A percentile compares a stretch with the other conserved stretches of the same genome.
These are phyloP conservation scores for Eimeria nieschulzi DNA, from an alignment of 169 alveolate species.

Conservation along the genomic window DNA sequence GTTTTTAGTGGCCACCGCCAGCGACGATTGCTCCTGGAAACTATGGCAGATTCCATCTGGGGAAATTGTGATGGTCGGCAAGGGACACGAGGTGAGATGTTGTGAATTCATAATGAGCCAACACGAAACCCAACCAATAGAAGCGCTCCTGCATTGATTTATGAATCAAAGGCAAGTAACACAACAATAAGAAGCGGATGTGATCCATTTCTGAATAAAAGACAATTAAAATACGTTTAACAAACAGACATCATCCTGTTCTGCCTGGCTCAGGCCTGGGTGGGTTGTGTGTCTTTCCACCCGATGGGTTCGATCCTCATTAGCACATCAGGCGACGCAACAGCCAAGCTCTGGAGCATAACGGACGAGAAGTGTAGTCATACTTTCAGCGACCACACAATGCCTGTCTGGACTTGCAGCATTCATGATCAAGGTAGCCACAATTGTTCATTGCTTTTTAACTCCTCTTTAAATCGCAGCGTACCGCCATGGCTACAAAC, in stretches of 20 bases:
- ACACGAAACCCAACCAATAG: background rate
- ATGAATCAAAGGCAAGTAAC: background rate
- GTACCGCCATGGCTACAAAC: background rate
- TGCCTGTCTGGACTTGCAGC: slow-evolving; percentile 88
- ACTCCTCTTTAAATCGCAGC: background rate
- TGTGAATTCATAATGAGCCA: background rate
- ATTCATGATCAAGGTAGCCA: slow-evolving; percentile 33
- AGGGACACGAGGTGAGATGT: slow-evolving; percentile 85
- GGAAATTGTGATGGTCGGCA: slow-evolving; percentile 91
- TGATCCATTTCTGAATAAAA: background rate
- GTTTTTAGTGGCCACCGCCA: slow-evolving; percentile 90
- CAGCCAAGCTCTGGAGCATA: slow-evolving; percentile 94
- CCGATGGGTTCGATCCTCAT: slow-evolving; percentile 89
- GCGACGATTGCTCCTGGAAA: slow-evolving; percentile 96
- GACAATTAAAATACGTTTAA: background rate
- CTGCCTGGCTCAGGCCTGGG: slow-evolving; percentile 87
- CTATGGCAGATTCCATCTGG: slow-evolving; percentile 93
- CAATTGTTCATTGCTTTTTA: too few relatives aligned
- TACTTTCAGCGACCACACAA: slow-evolving; percentile 92
- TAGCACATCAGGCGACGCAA: slow-evolving; percentile 93
- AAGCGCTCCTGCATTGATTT: background rate
- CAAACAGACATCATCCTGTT: too few relatives aligned
- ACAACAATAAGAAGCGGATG: background rate
- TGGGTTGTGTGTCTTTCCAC: slow-evolving; percentile 91
- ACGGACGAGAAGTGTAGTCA: slow-evolving; percentile 89